These are phyloP conservation scores for Calophaca sinica DNA, from an alignment of 306 rosid species.

Conservation along the genomic window DNA sequence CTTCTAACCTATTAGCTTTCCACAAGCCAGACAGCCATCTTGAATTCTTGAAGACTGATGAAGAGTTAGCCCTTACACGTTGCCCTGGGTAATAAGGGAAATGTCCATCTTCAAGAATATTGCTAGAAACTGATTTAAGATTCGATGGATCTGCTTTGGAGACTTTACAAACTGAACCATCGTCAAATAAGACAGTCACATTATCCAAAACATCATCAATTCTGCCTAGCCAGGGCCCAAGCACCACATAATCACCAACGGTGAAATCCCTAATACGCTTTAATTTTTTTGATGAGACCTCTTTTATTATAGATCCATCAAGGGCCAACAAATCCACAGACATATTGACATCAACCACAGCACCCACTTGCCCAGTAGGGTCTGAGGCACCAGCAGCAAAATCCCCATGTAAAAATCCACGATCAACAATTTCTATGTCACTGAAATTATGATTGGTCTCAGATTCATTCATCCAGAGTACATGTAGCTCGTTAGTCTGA, in stretches of 20 bases:
- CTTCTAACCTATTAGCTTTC: slow-evolving; percentile 94
- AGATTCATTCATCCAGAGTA: slow-evolving; percentile 89
- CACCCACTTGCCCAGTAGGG: slow-evolving; percentile 97
- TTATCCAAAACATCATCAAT: slow-evolving; percentile 95
- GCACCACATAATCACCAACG: slow-evolving; percentile 96
- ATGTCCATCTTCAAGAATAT: slow-evolving; percentile 87
- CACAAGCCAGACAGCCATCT: slow-evolving; percentile 98
- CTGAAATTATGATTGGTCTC: slow-evolving; percentile 71
- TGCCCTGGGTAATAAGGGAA: slow-evolving; percentile 98
- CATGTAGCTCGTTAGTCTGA: slow-evolving; percentile 78
- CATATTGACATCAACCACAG: slow-evolving; percentile 91
- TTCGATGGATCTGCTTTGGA: slow-evolving; percentile 85
- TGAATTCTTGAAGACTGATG: slow-evolving; percentile 91
- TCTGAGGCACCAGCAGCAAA: slow-evolving; percentile 84
- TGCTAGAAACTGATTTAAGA: slow-evolving; percentile 91
- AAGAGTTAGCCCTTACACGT: slow-evolving; percentile 92
- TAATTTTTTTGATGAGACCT: slow-evolving; percentile 71
- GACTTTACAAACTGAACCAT: slow-evolving; percentile 94
- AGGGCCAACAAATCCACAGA: slow-evolving; percentile 74
- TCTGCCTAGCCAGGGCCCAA: slow-evolving; percentile 95
- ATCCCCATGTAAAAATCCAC: slow-evolving; percentile 96
- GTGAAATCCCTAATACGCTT: slow-evolving; percentile 93
- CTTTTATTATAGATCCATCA: slow-evolving; percentile 74
- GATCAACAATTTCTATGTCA: slow-evolving; percentile 74
- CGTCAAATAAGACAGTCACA: slow-evolving; percentile 92